Percentiles rank a stretch among this genome's conserved stretches.
phyloP scores from a whole-genome alignment of 176 grass and related monocot genomes.

The Rhynchospora tenuis region DNA sequence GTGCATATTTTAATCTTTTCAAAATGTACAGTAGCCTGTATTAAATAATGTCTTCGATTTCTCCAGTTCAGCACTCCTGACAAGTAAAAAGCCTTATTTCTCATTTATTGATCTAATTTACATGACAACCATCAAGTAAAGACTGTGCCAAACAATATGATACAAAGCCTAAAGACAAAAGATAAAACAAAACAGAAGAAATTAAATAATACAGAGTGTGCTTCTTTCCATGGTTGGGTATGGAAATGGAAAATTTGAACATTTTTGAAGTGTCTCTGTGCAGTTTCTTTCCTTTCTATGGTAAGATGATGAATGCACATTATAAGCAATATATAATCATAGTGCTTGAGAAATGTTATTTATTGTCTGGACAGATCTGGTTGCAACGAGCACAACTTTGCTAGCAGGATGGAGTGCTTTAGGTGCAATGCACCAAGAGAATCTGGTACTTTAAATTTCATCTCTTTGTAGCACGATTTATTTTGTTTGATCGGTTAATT shows the following conservation, averaged over 20 bases:
- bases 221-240: not conserved
- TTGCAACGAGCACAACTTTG: conserved; percentile 99
- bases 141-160: not conserved
- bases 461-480: not conserved
- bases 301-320: not conserved
- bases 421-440: conserved; percentile 91
- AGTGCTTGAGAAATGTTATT: not conserved
- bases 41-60: not conserved
- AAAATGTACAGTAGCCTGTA: not conserved
- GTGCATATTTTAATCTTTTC: conserved; percentile 12
- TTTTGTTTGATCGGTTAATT: not conserved
- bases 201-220: not conserved
- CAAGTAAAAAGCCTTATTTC: not conserved
- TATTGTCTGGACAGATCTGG: conserved; percentile 44
- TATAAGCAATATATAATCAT: not conserved
- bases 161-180: not conserved
- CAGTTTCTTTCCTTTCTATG: not conserved
- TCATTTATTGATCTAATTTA: not conserved
- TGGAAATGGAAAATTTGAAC: not conserved
- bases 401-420: conserved; percentile 90
- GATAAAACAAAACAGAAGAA: not conserved
- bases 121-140: not conserved
- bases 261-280: not conserved
- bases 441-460: conserved; percentile 57
- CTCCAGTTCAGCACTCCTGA: not conserved